These are phyloP conservation scores for Pseudocercospora fijiensis DNA, from an alignment of 2,329 filamentous ascomycete species.

Conservation along the genomic window DNA sequence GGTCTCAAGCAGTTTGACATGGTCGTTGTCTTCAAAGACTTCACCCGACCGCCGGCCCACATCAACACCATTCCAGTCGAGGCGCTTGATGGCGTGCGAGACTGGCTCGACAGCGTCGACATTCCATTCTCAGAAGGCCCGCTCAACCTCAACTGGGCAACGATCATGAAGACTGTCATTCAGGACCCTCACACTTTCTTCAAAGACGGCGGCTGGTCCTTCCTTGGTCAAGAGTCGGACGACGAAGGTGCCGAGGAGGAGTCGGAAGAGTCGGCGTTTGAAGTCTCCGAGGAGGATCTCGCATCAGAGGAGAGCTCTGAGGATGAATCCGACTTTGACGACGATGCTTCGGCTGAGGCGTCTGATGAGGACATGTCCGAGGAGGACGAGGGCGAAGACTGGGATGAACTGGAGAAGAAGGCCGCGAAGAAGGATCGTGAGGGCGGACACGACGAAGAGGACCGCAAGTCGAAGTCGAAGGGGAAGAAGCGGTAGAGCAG, in stretches of 20 bases:
- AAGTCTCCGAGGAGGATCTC: slow-evolving; percentile 82
- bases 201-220: slow-evolving; percentile 89
- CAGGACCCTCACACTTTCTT: slow-evolving; percentile 95
- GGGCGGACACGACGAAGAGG: slow-evolving; percentile 54
- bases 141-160: slow-evolving; percentile 96
- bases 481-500: slow-evolving; percentile 28
- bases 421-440: slow-evolving; percentile 65
- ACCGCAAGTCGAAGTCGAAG: slow-evolving; percentile 61
- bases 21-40: slow-evolving; percentile 98
- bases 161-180: slow-evolving; percentile 98
- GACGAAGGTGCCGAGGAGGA: slow-evolving; percentile 74
- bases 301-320: slow-evolving; percentile 75
- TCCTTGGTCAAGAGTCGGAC: slow-evolving; percentile 84
- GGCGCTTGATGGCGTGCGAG: slow-evolving; percentile 89
- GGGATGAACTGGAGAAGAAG: slow-evolving; percentile 89
- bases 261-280: slow-evolving; percentile 88
- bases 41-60: slow-evolving; percentile 82
- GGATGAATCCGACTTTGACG: slow-evolving; percentile 90
- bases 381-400: slow-evolving; percentile 78
- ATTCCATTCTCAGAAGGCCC: slow-evolving; percentile 93
- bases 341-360: slow-evolving; percentile 79
- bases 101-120: slow-evolving; percentile 94
- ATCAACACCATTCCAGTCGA: slow-evolving; percentile 99
- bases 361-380: slow-evolving; percentile 63
- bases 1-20: slow-evolving; percentile 99